Evolutionary conservation across 495 filamentous ascomycete genomes (phyloP).

Genomic region (Neurospora terricola): DNA sequence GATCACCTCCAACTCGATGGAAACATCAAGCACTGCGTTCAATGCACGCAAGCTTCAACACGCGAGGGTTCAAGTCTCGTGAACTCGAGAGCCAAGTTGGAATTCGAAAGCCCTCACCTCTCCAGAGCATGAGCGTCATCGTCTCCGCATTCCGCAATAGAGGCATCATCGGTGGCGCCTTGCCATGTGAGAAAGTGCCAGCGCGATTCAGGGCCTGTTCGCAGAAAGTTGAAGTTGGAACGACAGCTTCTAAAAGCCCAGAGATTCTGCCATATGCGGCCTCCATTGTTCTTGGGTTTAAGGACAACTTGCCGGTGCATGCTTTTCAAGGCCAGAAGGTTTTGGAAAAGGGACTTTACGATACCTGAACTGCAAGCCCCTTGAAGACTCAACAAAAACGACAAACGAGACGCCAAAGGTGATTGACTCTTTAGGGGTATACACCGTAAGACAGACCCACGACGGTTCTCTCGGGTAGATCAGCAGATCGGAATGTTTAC

Average conservation of each 20-base stretch:
- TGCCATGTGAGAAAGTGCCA: background rate
- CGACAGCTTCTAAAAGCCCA: background rate
- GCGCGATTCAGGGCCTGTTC: background rate
- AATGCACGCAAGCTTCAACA: background rate
- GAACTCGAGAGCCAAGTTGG: background rate
- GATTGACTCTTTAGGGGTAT: background rate
- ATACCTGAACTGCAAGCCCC: background rate
- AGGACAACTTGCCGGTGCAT: background rate
- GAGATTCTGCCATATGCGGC: background rate
- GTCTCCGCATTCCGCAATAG: background rate
- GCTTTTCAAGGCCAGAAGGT: background rate
- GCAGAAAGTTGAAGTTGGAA: background rate
- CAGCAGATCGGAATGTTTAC: background rate
- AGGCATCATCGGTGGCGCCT: background rate
- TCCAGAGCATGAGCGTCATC: background rate
- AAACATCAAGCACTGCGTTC: background rate
- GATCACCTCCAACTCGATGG: background rate
- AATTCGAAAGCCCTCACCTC: background rate
- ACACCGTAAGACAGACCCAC: background rate
- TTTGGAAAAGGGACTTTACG: background rate
- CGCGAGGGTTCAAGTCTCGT: background rate
- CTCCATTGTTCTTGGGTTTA: background rate
- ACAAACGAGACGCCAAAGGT: background rate
- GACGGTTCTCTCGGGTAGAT: background rate
- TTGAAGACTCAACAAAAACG: background rate